phyloP scores from a whole-genome alignment of 805 yeast genomes.

The Kuraishia cidri region DNA sequence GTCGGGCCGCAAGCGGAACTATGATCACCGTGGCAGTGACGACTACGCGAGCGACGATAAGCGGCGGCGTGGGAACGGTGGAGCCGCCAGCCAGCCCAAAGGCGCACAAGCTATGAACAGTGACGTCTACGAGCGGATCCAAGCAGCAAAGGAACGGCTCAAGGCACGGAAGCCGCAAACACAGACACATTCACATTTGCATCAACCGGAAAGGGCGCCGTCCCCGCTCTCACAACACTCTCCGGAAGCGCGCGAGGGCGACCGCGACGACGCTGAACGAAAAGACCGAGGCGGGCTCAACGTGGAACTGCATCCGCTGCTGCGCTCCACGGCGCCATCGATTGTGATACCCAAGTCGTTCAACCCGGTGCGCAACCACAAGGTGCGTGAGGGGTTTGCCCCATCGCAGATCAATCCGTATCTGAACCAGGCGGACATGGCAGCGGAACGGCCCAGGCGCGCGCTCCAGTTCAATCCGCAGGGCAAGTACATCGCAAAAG shows the following conservation, averaged over 20 bases:
- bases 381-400: conserved; percentile 14
- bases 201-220: no score
- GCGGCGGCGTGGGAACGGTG: not conserved
- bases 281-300: conserved; percentile 8
- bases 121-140: not conserved
- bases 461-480: conserved; percentile 43
- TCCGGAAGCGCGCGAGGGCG: not conserved
- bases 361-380: conserved; percentile 8
- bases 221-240: no score
- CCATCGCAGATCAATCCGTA: conserved; percentile 19
- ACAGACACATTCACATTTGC: no score
- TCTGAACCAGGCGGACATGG: conserved; percentile 17
- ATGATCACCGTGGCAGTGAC: not conserved
- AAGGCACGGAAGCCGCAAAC: not conserved
- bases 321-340: conserved; percentile 8
- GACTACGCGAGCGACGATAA: not conserved
- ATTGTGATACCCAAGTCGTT: conserved; percentile 7
- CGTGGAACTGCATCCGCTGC: conserved; percentile 20
- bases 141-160: conserved; percentile 1
- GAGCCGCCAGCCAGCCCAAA: not conserved
- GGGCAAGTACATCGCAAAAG: conserved; percentile 57
- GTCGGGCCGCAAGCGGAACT: not conserved
- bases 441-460: conserved; percentile 15
- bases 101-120: not conserved
- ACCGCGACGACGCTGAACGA: not conserved